phyloP scores from a whole-genome alignment of 148 eudicot species.

The Fagopyrum tataricum region DNA sequence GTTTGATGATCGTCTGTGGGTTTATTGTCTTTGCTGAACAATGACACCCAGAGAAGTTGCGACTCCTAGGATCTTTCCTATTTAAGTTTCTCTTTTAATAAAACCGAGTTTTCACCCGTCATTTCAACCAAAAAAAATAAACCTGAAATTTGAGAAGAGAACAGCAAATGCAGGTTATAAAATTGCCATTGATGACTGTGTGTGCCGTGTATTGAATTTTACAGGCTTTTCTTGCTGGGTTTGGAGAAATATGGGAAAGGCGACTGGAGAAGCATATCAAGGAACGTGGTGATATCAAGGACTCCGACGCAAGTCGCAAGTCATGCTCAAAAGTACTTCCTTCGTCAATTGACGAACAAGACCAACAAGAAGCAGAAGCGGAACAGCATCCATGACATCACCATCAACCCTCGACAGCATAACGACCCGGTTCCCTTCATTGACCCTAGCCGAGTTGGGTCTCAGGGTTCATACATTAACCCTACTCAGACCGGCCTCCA shows the following conservation, averaged over 20 bases:
- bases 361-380: conserved; percentile 9
- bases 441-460: not conserved
- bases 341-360: not conserved
- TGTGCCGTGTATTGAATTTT: not conserved
- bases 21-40: too few relatives aligned
- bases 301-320: conserved; percentile 9
- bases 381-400: conserved; percentile 12
- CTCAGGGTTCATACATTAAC: not conserved
- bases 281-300: conserved; percentile 11
- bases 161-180: not conserved
- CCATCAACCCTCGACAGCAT: too few relatives aligned
- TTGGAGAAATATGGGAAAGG: conserved; percentile 12
- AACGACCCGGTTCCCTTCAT: not conserved
- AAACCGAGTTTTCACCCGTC: too few relatives aligned
- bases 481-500: not conserved
- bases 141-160: not conserved
- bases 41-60: too few relatives aligned
- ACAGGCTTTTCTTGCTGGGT: conserved; percentile 13
- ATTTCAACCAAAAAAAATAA: too few relatives aligned
- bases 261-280: conserved; percentile 15
- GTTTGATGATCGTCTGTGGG: too few relatives aligned
- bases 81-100: too few relatives aligned
- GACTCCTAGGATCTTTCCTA: too few relatives aligned
- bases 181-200: not conserved
- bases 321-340: conserved; percentile 13